phyloP scores from a whole-genome alignment of 2,329 filamentous ascomycete species.

The Cladophialophora immunda region DNA sequence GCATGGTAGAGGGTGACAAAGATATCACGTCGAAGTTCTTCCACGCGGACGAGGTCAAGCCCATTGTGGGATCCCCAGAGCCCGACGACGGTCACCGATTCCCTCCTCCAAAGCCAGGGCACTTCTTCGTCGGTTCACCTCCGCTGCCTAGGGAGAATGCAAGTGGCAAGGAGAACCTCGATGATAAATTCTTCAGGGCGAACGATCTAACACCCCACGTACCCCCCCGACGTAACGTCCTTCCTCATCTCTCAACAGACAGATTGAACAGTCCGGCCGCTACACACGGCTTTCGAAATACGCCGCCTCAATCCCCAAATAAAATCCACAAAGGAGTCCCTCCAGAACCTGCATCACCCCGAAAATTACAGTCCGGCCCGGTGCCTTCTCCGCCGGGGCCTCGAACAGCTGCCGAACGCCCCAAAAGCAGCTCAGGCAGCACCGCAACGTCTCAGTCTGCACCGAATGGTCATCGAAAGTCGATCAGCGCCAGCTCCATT shows the following conservation, averaged over 20 bases:
- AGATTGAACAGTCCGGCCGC: not conserved
- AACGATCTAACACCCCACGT: conserved; percentile 67
- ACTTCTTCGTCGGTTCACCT: conserved; percentile 41
- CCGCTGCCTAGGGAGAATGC: conserved; percentile 9
- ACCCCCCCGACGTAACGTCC: conserved; percentile 19
- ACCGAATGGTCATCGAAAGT: conserved; percentile 32
- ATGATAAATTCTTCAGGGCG: conserved; percentile 69
- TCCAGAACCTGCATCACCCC: conserved; percentile 27
- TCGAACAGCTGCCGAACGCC: conserved; percentile 23
- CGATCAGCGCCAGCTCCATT: conserved; percentile 37
- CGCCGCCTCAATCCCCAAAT: conserved; percentile 31
- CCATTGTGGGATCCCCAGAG: conserved; percentile 51
- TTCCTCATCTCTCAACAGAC: conserved; percentile 19
- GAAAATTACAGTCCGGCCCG: conserved; percentile 12
- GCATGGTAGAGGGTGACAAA: conserved; percentile 48
- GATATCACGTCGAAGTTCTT: conserved; percentile 76
- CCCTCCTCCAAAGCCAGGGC: conserved; percentile 42
- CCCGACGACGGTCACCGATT: conserved; percentile 42
- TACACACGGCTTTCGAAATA: conserved; percentile 9
- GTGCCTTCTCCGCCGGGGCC: conserved; percentile 18
- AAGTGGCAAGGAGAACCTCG: conserved; percentile 57
- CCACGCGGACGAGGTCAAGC: conserved; percentile 81
- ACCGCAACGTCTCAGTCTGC: not conserved
- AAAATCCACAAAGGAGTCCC: conserved; percentile 7
- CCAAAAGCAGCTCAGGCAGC: conserved; percentile 27